Percentiles rank a stretch among this genome's conserved stretches.
These are phyloP conservation scores for Neocucurbitaria cava DNA, from an alignment of 2,329 filamentous ascomycete genomes.

Conservation along the genomic window DNA sequence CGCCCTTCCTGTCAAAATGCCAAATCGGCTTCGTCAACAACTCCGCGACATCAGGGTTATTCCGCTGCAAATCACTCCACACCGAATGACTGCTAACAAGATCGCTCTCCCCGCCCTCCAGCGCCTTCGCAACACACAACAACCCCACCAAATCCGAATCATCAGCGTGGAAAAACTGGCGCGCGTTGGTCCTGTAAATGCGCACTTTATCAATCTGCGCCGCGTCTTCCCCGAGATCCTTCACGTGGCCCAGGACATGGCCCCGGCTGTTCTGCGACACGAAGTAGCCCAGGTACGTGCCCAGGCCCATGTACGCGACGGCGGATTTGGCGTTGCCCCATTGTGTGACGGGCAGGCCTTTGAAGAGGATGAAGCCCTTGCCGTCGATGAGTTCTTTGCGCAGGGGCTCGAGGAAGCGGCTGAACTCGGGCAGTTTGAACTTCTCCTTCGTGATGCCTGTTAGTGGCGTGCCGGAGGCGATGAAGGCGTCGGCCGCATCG, in stretches of 20 bases:
- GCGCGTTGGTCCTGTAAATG: conserved; percentile 87
- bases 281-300: conserved; percentile 86
- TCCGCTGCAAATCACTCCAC: conserved; percentile 78
- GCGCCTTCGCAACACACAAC: conserved; percentile 78
- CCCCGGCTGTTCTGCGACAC: conserved; percentile 84
- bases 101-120: conserved; percentile 84
- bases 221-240: conserved; percentile 83
- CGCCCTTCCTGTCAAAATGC: conserved; percentile 93
- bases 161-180: conserved; percentile 87
- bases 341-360: conserved; percentile 76
- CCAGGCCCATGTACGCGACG: conserved; percentile 76
- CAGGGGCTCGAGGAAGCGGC: conserved; percentile 61
- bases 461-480: conserved; percentile 68
- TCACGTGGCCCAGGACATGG: conserved; percentile 87
- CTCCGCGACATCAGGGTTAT: conserved; percentile 80
- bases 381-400: conserved; percentile 76
- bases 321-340: conserved; percentile 84
- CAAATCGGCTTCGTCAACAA: conserved; percentile 78
- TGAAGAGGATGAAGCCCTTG: conserved; percentile 90
- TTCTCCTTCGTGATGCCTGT: conserved; percentile 74
- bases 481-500: conserved; percentile 71
- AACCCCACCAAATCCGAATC: conserved; percentile 84
- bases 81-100: conserved; percentile 79
- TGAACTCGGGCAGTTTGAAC: conserved; percentile 67
- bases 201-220: conserved; percentile 84